Percentiles rank a stretch among this genome's conserved stretches.
phyloP scores from a whole-genome alignment of 2,329 filamentous ascomycete genomes.

The Epichloe gansuensis region DNA sequence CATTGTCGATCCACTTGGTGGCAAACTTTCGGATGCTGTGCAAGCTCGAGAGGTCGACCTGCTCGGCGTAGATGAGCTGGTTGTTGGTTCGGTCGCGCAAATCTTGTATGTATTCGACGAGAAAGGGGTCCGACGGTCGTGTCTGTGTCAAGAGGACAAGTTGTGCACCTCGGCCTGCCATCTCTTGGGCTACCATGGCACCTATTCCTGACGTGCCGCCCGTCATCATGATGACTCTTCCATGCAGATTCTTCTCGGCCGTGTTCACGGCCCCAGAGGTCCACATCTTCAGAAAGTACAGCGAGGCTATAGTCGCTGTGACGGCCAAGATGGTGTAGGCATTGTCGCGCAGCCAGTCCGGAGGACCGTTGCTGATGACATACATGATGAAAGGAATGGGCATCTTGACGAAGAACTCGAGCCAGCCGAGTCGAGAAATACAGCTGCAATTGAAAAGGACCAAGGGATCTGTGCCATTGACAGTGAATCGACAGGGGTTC shows the following conservation, averaged over 20 bases:
- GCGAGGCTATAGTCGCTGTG: constrained; percentile 21
- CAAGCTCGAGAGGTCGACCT: constrained; percentile 81
- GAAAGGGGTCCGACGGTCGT: constrained; percentile 70
- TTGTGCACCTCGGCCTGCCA: constrained; percentile 78
- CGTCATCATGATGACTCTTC: constrained; percentile 86
- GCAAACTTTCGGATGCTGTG: constrained; percentile 87
- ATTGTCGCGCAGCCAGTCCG: constrained; percentile 34
- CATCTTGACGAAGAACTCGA: constrained; percentile 24
- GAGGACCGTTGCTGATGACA: constrained; percentile 35
- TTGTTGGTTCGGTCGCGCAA: constrained; percentile 66
- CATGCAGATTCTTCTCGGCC: constrained; percentile 77
- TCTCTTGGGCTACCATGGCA: constrained; percentile 57
- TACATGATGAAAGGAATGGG: constrained; percentile 39
- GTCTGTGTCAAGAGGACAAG: constrained; percentile 80
- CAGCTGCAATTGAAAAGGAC: neutral
- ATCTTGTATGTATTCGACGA: constrained; percentile 87
- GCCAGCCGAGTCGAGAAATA: neutral
- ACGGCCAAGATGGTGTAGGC: constrained; percentile 30
- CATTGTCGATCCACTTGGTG: constrained; percentile 96
- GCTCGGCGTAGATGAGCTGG: constrained; percentile 85
- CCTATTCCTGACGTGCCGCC: constrained; percentile 92
- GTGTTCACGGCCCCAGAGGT: constrained; percentile 62
- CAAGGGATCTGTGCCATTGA: neutral
- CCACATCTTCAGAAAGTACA: constrained; percentile 55
- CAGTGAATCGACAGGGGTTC: too few species aligned